Evolutionary conservation across 2,329 filamentous ascomycete species (phyloP).

Genomic region (Pyrenochaeta sp.): DNA sequence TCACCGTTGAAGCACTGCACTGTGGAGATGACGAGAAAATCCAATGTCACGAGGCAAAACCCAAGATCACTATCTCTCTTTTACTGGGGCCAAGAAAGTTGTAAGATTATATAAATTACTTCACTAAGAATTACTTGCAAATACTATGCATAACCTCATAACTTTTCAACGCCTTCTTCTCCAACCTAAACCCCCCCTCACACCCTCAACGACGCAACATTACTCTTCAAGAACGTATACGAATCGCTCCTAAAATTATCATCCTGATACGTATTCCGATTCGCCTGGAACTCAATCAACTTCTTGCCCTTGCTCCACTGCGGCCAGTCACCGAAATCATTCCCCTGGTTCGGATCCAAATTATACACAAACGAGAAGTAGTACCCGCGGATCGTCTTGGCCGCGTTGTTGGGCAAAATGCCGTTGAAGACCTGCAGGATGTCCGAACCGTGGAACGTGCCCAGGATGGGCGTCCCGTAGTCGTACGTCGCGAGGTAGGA

Average conservation of each 20-base stretch:
- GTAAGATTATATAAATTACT: too few species aligned
- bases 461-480: conserved; percentile 73
- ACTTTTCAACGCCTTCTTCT: neutral
- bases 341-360: conserved; percentile 70
- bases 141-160: neutral
- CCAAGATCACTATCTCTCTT: too few species aligned
- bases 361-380: conserved; percentile 77
- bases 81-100: too few species aligned
- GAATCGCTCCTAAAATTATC: conserved; percentile 60
- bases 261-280: conserved; percentile 46
- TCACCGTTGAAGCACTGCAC: too few species aligned
- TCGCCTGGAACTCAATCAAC: conserved; percentile 59
- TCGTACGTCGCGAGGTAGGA: conserved; percentile 78
- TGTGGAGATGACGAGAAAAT: too few species aligned
- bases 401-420: conserved; percentile 68
- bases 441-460: conserved; percentile 78
- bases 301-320: conserved; percentile 60
- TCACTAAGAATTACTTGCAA: too few species aligned
- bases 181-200: too few species aligned
- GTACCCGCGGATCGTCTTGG: conserved; percentile 68
- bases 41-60: too few species aligned
- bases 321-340: conserved; percentile 59
- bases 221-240: conserved; percentile 51
- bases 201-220: conserved; percentile 25
- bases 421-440: conserved; percentile 74